Evolutionary conservation across 2,329 filamentous ascomycete genomes (phyloP).

Genomic region (Colletotrichum chlorophyti): DNA sequence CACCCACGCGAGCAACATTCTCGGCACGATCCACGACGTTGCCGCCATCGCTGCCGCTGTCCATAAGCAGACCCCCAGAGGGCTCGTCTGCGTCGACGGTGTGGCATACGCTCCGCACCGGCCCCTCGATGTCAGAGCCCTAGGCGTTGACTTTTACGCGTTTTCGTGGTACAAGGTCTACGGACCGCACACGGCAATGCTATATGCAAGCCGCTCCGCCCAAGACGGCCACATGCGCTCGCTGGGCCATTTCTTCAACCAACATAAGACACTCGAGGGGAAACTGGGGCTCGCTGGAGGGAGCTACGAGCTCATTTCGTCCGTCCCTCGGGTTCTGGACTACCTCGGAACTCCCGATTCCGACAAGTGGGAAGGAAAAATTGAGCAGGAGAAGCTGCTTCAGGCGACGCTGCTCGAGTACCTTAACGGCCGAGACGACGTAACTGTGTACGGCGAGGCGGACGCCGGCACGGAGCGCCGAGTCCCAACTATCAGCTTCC

Average conservation of each 20-base stretch:
- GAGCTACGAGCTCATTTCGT: conserved; percentile 73
- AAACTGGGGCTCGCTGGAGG: conserved; percentile 73
- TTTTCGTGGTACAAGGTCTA: conserved; percentile 88
- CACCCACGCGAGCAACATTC: conserved; percentile 77
- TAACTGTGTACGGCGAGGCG: conserved; percentile 65
- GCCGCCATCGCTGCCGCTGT: conserved; percentile 60
- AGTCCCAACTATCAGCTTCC: conserved; percentile 73
- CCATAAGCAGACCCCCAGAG: conserved; percentile 53
- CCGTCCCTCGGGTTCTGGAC: conserved; percentile 64
- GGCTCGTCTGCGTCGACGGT: conserved; percentile 75
- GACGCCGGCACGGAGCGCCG: conserved; percentile 54
- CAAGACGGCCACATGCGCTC: conserved; percentile 60
- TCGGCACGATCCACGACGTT: conserved; percentile 74
- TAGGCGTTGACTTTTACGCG: conserved; percentile 78
- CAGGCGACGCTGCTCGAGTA: conserved; percentile 67
- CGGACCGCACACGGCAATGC: conserved; percentile 74
- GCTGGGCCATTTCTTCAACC: conserved; percentile 73
- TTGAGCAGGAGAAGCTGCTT: conserved; percentile 65
- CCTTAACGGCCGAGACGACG: conserved; percentile 55
- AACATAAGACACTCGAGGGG: conserved; percentile 62
- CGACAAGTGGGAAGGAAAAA: conserved; percentile 57
- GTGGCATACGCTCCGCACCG: conserved; percentile 81
- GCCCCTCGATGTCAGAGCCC: conserved; percentile 68
- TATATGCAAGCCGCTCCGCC: conserved; percentile 68
- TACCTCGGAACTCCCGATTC: conserved; percentile 59